Conservation (phyloP, 2,329 filamentous ascomycete species). For the Microcera coccophila region DNA sequence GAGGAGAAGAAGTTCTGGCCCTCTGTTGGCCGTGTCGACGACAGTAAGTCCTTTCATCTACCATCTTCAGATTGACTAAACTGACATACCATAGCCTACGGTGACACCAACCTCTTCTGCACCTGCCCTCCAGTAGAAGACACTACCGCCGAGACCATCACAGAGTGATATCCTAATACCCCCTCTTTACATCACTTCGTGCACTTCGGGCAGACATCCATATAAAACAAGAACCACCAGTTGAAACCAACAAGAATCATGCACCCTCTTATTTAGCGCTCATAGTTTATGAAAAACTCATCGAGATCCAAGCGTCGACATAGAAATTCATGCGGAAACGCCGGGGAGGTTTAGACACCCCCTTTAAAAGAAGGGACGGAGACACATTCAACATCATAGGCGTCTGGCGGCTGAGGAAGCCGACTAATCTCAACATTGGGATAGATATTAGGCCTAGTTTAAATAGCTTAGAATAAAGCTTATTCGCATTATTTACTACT, state of each 20-base stretch:
- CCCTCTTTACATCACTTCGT: too few relatives aligned
- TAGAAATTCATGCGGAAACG: too few relatives aligned
- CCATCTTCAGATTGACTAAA: not conserved
- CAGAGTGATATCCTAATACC: too few relatives aligned
- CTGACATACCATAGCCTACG: conserved; percentile 60
- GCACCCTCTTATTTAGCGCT: too few relatives aligned
- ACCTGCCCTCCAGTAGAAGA: conserved; percentile 83
- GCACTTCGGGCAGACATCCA: too few relatives aligned
- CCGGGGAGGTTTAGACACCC: not conserved
- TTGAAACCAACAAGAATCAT: too few relatives aligned
- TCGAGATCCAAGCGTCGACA: too few relatives aligned
- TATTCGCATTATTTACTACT: too few relatives aligned
- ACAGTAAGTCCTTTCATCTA: conserved; percentile 58
- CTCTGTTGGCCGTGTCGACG: conserved; percentile 77
- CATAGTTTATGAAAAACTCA: too few relatives aligned
- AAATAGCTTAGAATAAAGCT: not conserved
- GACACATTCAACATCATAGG: conserved; percentile 1
- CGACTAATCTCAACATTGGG: not conserved
- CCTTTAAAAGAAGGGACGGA: not conserved
- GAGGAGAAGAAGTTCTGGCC: conserved; percentile 99
- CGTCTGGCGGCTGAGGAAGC: conserved; percentile 1
- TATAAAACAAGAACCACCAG: too few relatives aligned
- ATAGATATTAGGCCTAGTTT: not conserved
- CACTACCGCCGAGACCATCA: too few relatives aligned
- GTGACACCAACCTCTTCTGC: conserved; percentile 91